Base-by-base conservation (phyloP, 2,329 filamentous ascomycete genomes). In the Penicillium italicum region DNA sequence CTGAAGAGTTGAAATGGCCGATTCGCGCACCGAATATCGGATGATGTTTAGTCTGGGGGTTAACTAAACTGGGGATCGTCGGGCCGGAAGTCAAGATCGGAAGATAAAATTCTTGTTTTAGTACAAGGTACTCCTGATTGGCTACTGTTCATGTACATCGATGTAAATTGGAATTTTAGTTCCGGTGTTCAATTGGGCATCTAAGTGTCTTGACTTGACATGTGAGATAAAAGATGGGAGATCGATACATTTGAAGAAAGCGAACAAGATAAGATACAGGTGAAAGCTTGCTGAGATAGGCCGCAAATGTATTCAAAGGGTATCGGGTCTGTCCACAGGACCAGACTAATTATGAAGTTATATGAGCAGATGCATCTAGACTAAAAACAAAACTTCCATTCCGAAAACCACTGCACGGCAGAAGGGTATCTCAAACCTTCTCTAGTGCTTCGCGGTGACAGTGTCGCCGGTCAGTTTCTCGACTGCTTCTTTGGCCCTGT, bases 401-500 rank as follows among this genome's bases (percentile, higher is more conserved):
- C 53, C 45, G 44, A 50, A 51, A 30, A 53, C 58, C 49, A 51
- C 58, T 62, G 60, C 65, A 69, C 65, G 61, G 63, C 47, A 66
- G 67, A 71, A 71, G 67, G 69, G 70, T 72, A 67, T 74, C 62
- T 71, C 71, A 74, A 71, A 71, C 69, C 66, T 68, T 68, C 66
- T 58, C 73, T 82, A 86, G 75, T 86, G 84, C 78, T 86, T 86
- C 40, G 83, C 83, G 58, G 83, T 85, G 66, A 86, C 83, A 57
- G 74, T 67, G 34, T 87, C 84, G 65, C 84, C 84, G 37, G 84
- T 87, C 66, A 84, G 72, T 75, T 84, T 85, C 76, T 86, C 83
- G 61, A 86, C 83, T 66, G 79, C 77, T 67, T 87, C 84, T 72
- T 87, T 87, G 60, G 84, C 84, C 71, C 84, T 84, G 62, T 72